Evolutionary conservation across 805 yeast genomes (phyloP).

Genomic region (Candida krabiensis): DNA sequence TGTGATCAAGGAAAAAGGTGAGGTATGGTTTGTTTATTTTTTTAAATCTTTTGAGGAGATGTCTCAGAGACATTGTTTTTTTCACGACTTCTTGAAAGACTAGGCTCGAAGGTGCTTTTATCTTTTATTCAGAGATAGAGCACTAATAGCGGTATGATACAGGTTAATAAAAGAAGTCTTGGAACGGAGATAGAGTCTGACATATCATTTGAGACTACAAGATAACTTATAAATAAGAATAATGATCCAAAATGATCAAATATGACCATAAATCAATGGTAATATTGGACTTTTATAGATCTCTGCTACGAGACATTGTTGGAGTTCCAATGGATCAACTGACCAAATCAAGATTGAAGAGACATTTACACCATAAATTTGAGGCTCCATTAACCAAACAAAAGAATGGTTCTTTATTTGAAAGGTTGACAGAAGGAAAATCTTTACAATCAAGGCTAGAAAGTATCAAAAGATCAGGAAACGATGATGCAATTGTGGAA

Average conservation of each 20-base stretch:
- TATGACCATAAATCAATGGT: not conserved
- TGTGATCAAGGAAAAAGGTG: no score
- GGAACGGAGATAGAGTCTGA: no score
- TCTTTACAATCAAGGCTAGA: constrained; percentile 4
- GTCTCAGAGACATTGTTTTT: no score
- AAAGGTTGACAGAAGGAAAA: constrained; percentile 2
- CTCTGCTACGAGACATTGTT: constrained; percentile 6
- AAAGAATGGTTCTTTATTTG: not conserved
- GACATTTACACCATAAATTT: constrained; percentile 3
- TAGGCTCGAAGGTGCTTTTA: no score
- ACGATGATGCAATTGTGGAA: constrained; percentile 8
- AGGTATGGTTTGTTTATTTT: no score
- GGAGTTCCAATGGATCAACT: constrained; percentile 10
- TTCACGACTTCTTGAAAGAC: no score
- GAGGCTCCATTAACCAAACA: not conserved
- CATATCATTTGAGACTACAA: no score
- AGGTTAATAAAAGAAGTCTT: no score
- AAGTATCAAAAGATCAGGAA: constrained; percentile 6
- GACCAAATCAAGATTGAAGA: constrained; percentile 6
- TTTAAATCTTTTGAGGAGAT: no score
- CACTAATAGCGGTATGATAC: no score
- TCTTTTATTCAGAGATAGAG: no score
- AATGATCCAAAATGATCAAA: not conserved
- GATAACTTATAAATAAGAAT: no score
- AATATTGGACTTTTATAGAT: constrained; percentile 7